phyloP scores from a whole-genome alignment of 805 yeast genomes.

The Groenewaldozyma salmanticensis region DNA sequence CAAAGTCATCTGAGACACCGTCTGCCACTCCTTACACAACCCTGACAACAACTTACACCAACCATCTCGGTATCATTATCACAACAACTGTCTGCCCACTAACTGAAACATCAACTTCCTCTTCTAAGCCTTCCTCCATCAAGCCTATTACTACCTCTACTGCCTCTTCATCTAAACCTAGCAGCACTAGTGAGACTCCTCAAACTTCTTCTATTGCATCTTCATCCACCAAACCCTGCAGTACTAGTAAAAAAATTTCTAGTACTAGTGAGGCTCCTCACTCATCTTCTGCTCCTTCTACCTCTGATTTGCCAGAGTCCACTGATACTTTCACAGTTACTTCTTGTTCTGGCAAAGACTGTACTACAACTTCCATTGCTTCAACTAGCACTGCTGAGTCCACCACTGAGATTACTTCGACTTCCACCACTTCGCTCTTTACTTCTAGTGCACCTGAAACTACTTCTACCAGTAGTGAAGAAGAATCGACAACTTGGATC shows the following conservation, averaged over 20 bases:
- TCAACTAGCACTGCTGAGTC: slow-evolving; percentile 1
- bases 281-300: background rate
- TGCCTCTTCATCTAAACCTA: background rate
- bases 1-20: no score
- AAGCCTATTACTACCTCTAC: background rate
- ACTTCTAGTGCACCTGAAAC: background rate
- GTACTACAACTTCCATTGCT: background rate
- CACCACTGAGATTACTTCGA: background rate
- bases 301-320: background rate
- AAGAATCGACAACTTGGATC: background rate
- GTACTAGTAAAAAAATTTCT: background rate
- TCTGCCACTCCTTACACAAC: no score
- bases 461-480: background rate
- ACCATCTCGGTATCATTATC: no score
- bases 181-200: background rate
- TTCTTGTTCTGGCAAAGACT: background rate
- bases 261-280: background rate
- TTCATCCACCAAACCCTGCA: background rate
- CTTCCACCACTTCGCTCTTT: background rate
- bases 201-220: background rate
- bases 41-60: no score
- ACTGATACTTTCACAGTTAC: background rate
- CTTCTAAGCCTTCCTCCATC: no score
- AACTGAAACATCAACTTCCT: background rate
- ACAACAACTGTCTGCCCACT: background rate